These are phyloP conservation scores for Trichosporon sp. DNA, from an alignment of 1,284 basidiomycete species.

Conservation along the genomic window DNA sequence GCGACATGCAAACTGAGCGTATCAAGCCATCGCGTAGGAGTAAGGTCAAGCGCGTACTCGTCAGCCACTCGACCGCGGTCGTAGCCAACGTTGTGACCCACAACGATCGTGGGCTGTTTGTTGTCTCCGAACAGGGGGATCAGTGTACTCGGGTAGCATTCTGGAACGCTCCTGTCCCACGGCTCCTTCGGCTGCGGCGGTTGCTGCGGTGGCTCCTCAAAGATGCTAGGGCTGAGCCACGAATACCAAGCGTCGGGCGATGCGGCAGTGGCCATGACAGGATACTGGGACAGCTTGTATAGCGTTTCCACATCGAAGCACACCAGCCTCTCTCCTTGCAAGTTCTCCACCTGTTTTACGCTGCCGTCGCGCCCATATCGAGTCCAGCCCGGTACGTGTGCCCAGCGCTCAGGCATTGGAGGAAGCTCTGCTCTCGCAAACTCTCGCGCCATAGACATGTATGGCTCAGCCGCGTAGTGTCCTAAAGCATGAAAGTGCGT, in stretches of 20 bases:
- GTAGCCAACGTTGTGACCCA: conserved; percentile 95
- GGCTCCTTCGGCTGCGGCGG: conserved; percentile 8
- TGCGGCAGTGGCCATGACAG: conserved; percentile 86
- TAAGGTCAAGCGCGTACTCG: conserved; percentile 71
- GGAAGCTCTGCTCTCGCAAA: conserved; percentile 59
- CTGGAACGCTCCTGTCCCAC: conserved; percentile 29
- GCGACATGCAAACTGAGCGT: conserved; percentile 95
- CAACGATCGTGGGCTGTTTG: conserved; percentile 59
- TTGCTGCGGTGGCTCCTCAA: conserved; percentile 50
- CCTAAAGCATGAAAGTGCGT: conserved; percentile 89
- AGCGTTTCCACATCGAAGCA: conserved; percentile 94
- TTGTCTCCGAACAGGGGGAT: conserved; percentile 35
- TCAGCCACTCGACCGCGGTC: conserved; percentile 79
- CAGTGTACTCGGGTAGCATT: conserved; percentile 31
- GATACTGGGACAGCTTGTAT: conserved; percentile 70
- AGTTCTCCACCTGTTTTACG: conserved; percentile 32
- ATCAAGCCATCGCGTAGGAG: conserved; percentile 79
- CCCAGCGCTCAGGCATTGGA: conserved; percentile 63
- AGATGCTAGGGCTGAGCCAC: conserved; percentile 92
- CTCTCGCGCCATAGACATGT: conserved; percentile 65
- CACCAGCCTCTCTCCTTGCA: conserved; percentile 63
- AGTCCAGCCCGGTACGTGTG: conserved; percentile 80
- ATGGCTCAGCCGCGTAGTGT: conserved; percentile 66
- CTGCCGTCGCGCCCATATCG: conserved; percentile 56
- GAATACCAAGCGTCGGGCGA: conserved; percentile 84